These are phyloP conservation scores for Daldinia sp. DNA, from an alignment of 2,329 filamentous ascomycete species.

Conservation along the genomic window DNA sequence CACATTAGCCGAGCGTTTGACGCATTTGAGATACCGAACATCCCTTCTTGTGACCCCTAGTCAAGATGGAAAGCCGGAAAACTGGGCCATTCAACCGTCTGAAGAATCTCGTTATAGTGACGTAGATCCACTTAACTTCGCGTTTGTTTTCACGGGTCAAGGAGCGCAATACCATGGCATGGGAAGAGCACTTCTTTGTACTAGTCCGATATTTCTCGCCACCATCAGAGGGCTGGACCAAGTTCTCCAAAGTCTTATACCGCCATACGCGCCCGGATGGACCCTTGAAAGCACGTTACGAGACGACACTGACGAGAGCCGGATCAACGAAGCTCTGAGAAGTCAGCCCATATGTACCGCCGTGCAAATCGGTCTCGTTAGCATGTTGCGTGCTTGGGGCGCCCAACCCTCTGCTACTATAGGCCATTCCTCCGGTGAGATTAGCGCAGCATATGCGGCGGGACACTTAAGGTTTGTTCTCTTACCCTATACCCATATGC, in stretches of 20 bases:
- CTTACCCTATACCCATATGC: not conserved
- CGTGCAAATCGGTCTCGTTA: conserved; percentile 36
- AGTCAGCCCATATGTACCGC: conserved; percentile 37
- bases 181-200: conserved; percentile 42
- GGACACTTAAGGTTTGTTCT: conserved; percentile 29
- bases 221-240: conserved; percentile 30
- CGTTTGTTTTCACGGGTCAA: conserved; percentile 42
- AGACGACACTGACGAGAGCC: not conserved
- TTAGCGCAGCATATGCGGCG: conserved; percentile 53
- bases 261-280: conserved; percentile 17
- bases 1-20: not conserved
- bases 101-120: not conserved
- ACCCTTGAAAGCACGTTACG: conserved; percentile 15
- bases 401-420: conserved; percentile 24
- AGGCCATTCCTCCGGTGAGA: conserved; percentile 48
- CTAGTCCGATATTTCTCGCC: conserved; percentile 23
- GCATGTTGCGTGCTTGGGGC: conserved; percentile 23
- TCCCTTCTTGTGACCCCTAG: not conserved
- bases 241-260: conserved; percentile 5
- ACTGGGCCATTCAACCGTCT: not conserved
- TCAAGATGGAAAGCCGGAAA: not conserved
- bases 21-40: not conserved
- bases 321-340: not conserved
- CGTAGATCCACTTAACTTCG: not conserved
- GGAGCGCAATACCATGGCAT: conserved; percentile 46